Percentiles rank a stretch among this genome's conserved stretches.
Evolutionary conservation across 257 asterid species (phyloP).

Genomic region (Solanum corneliomulleri): DNA sequence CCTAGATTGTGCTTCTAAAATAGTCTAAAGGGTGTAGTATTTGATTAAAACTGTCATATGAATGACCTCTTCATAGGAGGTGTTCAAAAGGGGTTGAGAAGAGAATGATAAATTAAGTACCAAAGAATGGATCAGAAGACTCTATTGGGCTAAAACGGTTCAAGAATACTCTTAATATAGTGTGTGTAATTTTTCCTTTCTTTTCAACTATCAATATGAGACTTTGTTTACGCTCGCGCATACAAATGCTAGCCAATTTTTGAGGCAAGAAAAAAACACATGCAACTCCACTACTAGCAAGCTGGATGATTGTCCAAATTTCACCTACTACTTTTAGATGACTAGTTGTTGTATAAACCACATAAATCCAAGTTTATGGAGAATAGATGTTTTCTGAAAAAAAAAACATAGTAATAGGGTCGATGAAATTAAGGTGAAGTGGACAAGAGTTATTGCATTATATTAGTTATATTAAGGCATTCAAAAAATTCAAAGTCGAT

Average conservation of each 20-base stretch:
- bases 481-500: not conserved
- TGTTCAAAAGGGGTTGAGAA: not conserved
- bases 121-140: not conserved
- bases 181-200: not conserved
- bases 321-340: not conserved
- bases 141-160: not conserved
- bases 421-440: not conserved
- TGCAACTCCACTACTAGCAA: not conserved
- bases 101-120: not conserved
- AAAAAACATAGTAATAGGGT: not conserved
- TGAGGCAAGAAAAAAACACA: not conserved
- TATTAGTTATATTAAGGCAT: not conserved
- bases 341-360: not conserved
- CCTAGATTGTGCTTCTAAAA: not conserved
- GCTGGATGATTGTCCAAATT: not conserved
- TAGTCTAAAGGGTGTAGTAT: not conserved
- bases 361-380: not conserved
- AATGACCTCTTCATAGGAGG: not conserved
- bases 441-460: not conserved
- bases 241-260: not conserved
- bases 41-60: not conserved
- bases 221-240: not conserved
- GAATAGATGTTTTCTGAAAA: not conserved
- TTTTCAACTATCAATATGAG: not conserved
- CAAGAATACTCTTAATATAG: not conserved